Evolutionary conservation across 495 filamentous ascomycete genomes (phyloP), one percentile per base, ranked within the genome.

Genomic region (Lasiosphaeria miniovina): DNA sequence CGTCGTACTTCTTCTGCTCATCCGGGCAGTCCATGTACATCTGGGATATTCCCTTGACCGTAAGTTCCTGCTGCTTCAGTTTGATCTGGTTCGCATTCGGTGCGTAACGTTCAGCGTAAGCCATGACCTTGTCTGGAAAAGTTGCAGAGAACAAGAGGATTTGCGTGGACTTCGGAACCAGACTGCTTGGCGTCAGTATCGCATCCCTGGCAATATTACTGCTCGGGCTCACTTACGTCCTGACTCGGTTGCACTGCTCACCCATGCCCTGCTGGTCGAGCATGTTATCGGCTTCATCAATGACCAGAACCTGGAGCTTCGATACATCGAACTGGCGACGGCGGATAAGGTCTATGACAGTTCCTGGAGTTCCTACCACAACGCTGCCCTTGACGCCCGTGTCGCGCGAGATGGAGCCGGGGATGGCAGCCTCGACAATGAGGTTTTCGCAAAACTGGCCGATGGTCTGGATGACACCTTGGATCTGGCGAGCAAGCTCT

Each of bases 241-340:
- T 96, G 60, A 96, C 90, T 61, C 93, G 88, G 55, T 90, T 81
- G 71, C 92, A 97, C 76, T 98, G 94, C 59, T 97, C 95, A 57
- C 93, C 93, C 55, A 99, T 74, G 34, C 95, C 95, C 75, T 96
- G 90, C 74, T 90, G 87, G 64, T 98, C 95, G 60, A 84, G 78
- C 93, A 97, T 96, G 75, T 96, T 96, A 73, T 97, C 93, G 36
- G 93, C 93, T 72, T 97, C 93, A 69, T 97, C 93, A 49, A 97
- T 77, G 55, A 95, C 90, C 56, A 96, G 82, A 15, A 96, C 82
- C 74, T 85, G 87, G 52, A 96, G 72, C 33, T 85, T 73, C 6
- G 72, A 80, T 0, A 82, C 72, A 53, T 90, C 80, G 59, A 96
- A 80, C 62, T 84, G 80, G 55, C 85, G 82, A 59, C 84, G 82